Base-by-base conservation (phyloP, 2,329 filamentous ascomycete species). In the Exophiala aquamarina region DNA sequence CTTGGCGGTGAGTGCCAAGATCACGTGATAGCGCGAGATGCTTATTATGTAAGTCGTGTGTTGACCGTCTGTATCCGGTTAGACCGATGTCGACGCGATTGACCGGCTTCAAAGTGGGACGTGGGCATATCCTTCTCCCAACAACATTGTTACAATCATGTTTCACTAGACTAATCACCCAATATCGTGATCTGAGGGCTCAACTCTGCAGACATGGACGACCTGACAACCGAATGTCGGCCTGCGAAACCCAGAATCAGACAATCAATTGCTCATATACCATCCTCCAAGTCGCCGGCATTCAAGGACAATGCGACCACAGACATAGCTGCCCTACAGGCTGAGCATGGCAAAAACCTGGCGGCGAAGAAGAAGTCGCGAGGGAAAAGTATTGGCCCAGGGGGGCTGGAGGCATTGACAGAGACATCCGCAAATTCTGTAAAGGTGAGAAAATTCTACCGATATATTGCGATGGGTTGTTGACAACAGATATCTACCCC, bases 371-470 rank as follows among this genome's bases (percentile, higher is more conserved):
- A 76, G 71, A 92, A 90, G 70, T 87, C 86, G 49, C 84, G 93
- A 57, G 96, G 92, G 70, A 97, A 96, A 75, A 97, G 92, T 70
- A 84, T 98, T 58, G 93, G 93, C 2, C 92, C 93, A 13, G 93
- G 92, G 41, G 90, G 91, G 19, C 70, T 95, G 36, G 90, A 94
- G 73, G 84, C 86, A 47, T 76, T 94, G 45, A 90, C 86, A 66
- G 79, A 85, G 62, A 80, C 79, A 35, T 81, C 76, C 62, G 88
- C 87, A 26, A 94, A 95, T 66, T 77, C 87, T 60, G 81, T 87
- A 67, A 87, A 89, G 72, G 89, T 93, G 78, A 63, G 75, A 59
- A 49, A 32, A 35, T 34, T 42, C 19, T 33, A 4, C 33, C 18
- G 14, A 26, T 26, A 26, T 6, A 26, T 26, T 6, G 23, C 6